Percentiles rank a stretch among this genome's conserved stretches.
phyloP scores from a whole-genome alignment of 1,284 basidiomycete species.

The Trichosporon sp. region DNA sequence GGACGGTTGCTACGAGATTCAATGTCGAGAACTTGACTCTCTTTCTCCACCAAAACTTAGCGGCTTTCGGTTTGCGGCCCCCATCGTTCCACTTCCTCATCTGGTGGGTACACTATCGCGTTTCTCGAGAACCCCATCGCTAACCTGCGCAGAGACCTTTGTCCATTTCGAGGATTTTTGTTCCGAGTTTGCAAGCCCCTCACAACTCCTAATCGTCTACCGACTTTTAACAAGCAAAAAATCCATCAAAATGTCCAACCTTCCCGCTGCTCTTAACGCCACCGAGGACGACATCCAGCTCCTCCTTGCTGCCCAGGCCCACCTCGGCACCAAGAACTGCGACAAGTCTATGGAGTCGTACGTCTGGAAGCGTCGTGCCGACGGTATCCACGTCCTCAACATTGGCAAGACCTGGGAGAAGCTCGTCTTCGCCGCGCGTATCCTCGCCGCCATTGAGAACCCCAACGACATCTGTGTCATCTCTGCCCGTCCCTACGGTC shows the following conservation, averaged over 20 bases:
- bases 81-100: constrained; percentile 16
- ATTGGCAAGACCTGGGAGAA: constrained; percentile 99
- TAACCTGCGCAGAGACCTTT: constrained; percentile 16
- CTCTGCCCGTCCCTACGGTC: constrained; percentile 96
- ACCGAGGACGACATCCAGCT: constrained; percentile 97
- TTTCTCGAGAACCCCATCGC: neutral
- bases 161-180: constrained; percentile 41
- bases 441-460: constrained; percentile 95
- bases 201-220: constrained; percentile 24
- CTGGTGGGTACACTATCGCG: neutral
- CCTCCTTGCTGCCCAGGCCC: constrained; percentile 91
- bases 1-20: constrained; percentile 12
- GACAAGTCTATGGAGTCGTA: constrained; percentile 98
- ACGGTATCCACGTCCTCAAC: constrained; percentile 97
- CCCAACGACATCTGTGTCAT: constrained; percentile 97
- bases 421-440: constrained; percentile 89
- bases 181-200: constrained; percentile 54
- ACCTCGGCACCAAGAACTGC: constrained; percentile 97
- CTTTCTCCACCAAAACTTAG: constrained; percentile 17
- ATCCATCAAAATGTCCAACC: constrained; percentile 63
- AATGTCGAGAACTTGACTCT: constrained; percentile 5
- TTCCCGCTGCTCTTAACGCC: constrained; percentile 87
- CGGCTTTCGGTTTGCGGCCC: constrained; percentile 20
- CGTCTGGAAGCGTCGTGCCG: constrained; percentile 93
- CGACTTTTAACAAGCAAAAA: constrained; percentile 30